Conservation (phyloP, 192 early-diverging fungal species). For the Endogone sp. region DNA sequence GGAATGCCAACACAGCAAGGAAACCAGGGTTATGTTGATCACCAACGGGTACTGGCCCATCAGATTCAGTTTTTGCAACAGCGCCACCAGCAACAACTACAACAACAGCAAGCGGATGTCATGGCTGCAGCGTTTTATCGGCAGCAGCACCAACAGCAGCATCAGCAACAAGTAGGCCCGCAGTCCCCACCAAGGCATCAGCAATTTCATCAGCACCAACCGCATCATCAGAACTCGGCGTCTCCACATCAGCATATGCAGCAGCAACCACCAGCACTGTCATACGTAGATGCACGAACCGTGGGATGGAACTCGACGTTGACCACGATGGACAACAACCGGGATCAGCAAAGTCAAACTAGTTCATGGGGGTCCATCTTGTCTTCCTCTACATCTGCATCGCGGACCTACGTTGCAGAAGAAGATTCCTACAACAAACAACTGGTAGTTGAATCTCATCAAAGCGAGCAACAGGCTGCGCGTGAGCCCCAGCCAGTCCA, state of each 20-base stretch:
- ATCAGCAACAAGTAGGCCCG: conserved; percentile 9
- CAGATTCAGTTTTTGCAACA: conserved; percentile 2
- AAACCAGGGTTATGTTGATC: conserved; percentile 11
- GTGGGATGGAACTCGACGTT: background rate
- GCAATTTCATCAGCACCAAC: conserved; percentile 16
- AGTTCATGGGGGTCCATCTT: background rate
- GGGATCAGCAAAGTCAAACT: background rate
- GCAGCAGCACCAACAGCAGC: background rate
- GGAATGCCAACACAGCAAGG: conserved; percentile 26
- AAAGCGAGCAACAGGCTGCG: conserved; percentile 10
- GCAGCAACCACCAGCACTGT: background rate
- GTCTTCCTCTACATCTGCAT: background rate
- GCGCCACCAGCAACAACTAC: background rate
- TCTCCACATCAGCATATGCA: background rate
- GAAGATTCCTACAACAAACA: conserved; percentile 2
- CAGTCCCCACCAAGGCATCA: conserved; percentile 14
- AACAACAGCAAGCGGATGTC: background rate
- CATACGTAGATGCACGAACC: background rate
- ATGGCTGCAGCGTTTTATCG: background rate
- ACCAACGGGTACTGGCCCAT: background rate
- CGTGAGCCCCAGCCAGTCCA: background rate
- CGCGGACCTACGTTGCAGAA: background rate
- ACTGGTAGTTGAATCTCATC: background rate
- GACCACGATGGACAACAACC: background rate
- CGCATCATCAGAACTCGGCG: background rate